phyloP scores from a whole-genome alignment of 352 stramenopile genomes.

The Blastocystis sp. region DNA sequence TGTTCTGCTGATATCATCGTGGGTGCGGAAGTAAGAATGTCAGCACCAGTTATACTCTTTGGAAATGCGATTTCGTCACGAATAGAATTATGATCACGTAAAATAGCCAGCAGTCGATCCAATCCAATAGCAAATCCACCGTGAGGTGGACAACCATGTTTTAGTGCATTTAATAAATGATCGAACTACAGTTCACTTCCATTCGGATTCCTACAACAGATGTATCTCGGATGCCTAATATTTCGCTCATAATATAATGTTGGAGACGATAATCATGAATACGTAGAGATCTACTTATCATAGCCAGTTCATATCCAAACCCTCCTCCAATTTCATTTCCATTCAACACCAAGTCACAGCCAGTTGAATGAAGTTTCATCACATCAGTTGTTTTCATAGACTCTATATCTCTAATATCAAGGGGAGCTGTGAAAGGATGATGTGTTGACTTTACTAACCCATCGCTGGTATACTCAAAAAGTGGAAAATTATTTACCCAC shows the following conservation, averaged over 20 bases:
- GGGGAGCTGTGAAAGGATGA: conserved; percentile 79
- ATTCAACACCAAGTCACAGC: conserved; percentile 82
- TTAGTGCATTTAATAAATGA: conserved; percentile 78
- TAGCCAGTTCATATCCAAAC: conserved; percentile 73
- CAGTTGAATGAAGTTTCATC: conserved; percentile 80
- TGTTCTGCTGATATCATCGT: conserved; percentile 36
- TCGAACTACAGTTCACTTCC: conserved; percentile 72
- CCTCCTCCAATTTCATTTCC: conserved; percentile 76
- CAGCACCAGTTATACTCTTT: conserved; percentile 81
- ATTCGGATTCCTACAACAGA: background rate
- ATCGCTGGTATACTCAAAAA: conserved; percentile 78
- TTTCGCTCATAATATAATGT: background rate
- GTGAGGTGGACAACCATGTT: conserved; percentile 78
- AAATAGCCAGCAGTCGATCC: conserved; percentile 80
- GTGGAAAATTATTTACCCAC: conserved; percentile 81
- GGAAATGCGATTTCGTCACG: conserved; percentile 85
- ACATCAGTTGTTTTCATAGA: conserved; percentile 75
- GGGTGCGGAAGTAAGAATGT: conserved; percentile 81
- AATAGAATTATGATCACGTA: conserved; percentile 76
- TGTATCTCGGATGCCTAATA: background rate
- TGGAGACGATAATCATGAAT: conserved; percentile 75
- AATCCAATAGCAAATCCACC: conserved; percentile 81
- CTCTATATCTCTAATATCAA: conserved; percentile 71
- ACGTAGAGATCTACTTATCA: conserved; percentile 79
- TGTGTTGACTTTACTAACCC: conserved; percentile 77